Base-by-base conservation (phyloP, 805 yeast genomes). In the Pichia kluyveri region DNA sequence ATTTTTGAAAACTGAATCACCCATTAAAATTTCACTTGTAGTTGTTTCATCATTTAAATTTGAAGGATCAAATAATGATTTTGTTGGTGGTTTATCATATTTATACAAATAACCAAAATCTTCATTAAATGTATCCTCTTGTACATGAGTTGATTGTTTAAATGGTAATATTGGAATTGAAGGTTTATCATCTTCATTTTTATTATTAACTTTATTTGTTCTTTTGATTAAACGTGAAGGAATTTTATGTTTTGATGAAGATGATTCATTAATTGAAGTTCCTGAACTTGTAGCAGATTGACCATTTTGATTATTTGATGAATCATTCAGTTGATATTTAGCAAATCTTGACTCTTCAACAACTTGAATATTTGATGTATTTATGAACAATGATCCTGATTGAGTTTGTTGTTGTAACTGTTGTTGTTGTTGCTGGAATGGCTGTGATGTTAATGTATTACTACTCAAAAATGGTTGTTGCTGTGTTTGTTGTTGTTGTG, bases 211-310 rank as follows among this genome's bases (percentile, higher is more conserved):
- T 40, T 62, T 58, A n/a, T 60, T 55, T 7, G 66, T 58, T 54
- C 80, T 64, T 52, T 73, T 75, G 23, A 75, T 60, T 15, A 74
- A 67, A 4, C 65, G 66, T n/a, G 70, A 69, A 9, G 81, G 80
- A n/a, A 71, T 65, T 1, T 31, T 28, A 8, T 40, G 34, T 12
- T 40, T 40, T 27, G 42, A 40, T 5, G 8, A 10, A 11, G 36
- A 9, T 27, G 38, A 15, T 11, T 6, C 18, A 14, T 9, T 39
- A 1, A 17, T 8, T 11, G 26, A 12, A 28, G 12, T 30, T 31
- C 11, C n/a, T 11, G 32, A 32, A 34, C 32, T 43, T 8, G 44
- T 26, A 3, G 44, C 30, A 42, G 44, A 37, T 27, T 39, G 28
- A 11, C 18, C 14, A 30, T 30, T 30, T 30, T 30, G 32, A 17